A percentile compares a stretch with the other conserved stretches of the same genome.
Conservation (phyloP, 805 yeast species). For the Teunomyces cretensis region DNA sequence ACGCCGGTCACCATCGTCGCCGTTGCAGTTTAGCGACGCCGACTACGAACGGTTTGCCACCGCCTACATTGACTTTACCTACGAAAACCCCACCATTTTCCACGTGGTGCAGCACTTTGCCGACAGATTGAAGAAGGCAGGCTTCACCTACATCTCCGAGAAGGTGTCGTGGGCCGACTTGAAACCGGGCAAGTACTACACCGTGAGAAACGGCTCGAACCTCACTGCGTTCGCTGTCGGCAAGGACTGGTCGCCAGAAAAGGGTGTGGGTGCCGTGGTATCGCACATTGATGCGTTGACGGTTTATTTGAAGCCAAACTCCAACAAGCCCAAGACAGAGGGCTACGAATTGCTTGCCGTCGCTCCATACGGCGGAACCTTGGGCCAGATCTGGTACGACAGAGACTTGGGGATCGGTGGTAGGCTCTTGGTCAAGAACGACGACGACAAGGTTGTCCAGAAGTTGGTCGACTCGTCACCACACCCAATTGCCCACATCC, state of each 20-base stretch:
- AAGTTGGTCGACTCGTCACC: slow-evolving; percentile 59
- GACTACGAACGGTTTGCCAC: slow-evolving; percentile 24
- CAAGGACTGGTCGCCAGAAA: slow-evolving; percentile 57
- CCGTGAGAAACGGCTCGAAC: slow-evolving; percentile 66
- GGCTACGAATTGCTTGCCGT: slow-evolving; percentile 80
- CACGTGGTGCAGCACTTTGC: slow-evolving; percentile 63
- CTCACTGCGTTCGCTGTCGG: slow-evolving; percentile 74
- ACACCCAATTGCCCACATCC: slow-evolving; percentile 74
- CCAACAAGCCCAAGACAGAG: slow-evolving; percentile 58
- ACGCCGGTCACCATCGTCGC: neutral
- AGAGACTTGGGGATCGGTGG: slow-evolving; percentile 88
- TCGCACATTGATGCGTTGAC: slow-evolving; percentile 76
- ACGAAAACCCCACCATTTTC: slow-evolving; percentile 69
- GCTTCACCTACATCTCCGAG: slow-evolving; percentile 67
- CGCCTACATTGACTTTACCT: slow-evolving; percentile 70
- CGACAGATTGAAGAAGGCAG: slow-evolving; percentile 49
- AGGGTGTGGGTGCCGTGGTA: slow-evolving; percentile 70
- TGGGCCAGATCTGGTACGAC: slow-evolving; percentile 71
- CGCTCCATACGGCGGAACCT: slow-evolving; percentile 79
- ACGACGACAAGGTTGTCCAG: slow-evolving; percentile 34
- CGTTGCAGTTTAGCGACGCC: neutral
- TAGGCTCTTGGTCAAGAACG: slow-evolving; percentile 53
- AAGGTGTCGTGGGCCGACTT: slow-evolving; percentile 51
- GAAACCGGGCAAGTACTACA: slow-evolving; percentile 59
- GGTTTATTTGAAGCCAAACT: slow-evolving; percentile 68